Percentiles rank a stretch among this genome's conserved stretches.
These are phyloP conservation scores for Aaosphaeria arxii DNA, from an alignment of 2,329 filamentous ascomycete genomes.

Conservation along the genomic window DNA sequence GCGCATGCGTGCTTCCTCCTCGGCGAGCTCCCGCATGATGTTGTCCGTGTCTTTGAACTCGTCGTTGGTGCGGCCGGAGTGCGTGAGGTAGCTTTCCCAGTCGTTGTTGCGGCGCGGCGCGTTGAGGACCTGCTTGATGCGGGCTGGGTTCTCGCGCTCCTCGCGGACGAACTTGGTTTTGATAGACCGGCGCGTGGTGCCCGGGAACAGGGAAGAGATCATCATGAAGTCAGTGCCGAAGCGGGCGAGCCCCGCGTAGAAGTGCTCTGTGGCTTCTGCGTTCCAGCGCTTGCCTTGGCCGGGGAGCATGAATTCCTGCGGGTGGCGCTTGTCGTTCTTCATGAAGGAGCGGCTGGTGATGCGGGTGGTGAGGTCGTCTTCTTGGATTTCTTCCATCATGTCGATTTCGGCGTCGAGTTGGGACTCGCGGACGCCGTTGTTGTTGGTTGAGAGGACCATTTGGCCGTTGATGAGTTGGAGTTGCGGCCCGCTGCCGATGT, in stretches of 20 bases:
- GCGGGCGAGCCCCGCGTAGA: constrained; percentile 71
- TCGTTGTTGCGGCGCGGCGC: constrained; percentile 27
- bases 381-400: constrained; percentile 62
- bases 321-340: constrained; percentile 55
- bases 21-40: constrained; percentile 28
- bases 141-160: constrained; percentile 63
- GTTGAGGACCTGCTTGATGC: constrained; percentile 61
- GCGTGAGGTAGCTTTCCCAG: constrained; percentile 40
- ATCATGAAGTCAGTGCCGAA: constrained; percentile 83
- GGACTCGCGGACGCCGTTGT: constrained; percentile 65
- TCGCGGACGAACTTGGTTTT: constrained; percentile 83
- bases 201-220: constrained; percentile 72
- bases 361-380: constrained; percentile 73
- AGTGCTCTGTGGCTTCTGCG: constrained; percentile 67
- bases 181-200: constrained; percentile 68
- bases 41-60: constrained; percentile 37
- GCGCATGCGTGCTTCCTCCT: constrained; percentile 23
- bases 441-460: constrained; percentile 68
- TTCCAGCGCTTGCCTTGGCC: constrained; percentile 59
- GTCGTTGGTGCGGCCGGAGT: constrained; percentile 30
- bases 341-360: constrained; percentile 69
- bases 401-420: constrained; percentile 56
- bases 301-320: constrained; percentile 43
- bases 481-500: constrained; percentile 44
- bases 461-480: constrained; percentile 67